Conservation (phyloP, 495 filamentous ascomycete species). For the Immersiella caudata region DNA sequence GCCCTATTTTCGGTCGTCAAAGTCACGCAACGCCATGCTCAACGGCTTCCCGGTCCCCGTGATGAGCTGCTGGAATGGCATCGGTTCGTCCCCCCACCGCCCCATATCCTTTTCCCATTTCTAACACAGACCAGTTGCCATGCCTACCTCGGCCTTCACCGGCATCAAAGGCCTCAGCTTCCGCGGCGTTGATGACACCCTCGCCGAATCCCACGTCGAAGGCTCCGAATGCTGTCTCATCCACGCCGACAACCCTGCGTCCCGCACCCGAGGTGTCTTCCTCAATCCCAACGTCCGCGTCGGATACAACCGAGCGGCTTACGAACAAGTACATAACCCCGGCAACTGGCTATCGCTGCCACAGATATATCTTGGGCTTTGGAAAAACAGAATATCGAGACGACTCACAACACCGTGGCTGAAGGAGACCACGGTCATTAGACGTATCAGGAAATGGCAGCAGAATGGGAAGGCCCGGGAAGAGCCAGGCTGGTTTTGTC, state of each 20-base stretch:
- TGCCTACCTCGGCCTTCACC: constrained; percentile 35
- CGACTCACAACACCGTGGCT: constrained; percentile 35
- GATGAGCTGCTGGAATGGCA: constrained; percentile 82
- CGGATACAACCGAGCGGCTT: constrained; percentile 63
- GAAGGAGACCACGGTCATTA: constrained; percentile 38
- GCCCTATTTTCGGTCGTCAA: constrained; percentile 72
- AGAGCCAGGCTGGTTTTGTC: constrained; percentile 65
- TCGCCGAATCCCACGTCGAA: constrained; percentile 71
- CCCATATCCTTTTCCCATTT: constrained; percentile 6
- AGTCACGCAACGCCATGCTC: constrained; percentile 62
- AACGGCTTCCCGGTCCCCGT: constrained; percentile 65
- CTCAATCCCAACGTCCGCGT: constrained; percentile 80
- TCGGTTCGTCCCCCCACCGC: constrained; percentile 47
- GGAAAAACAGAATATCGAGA: constrained; percentile 50
- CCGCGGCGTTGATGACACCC: constrained; percentile 69
- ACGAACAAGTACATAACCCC: constrained; percentile 45
- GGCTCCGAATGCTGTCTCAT: constrained; percentile 84
- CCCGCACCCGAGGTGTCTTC: constrained; percentile 62
- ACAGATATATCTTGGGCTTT: constrained; percentile 39
- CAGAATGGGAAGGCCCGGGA: constrained; percentile 44
- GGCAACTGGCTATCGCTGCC: constrained; percentile 39
- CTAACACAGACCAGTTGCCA: constrained; percentile 40
- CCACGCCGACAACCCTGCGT: constrained; percentile 68
- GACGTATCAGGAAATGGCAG: constrained; percentile 45
- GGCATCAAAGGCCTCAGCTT: constrained; percentile 50